These are phyloP conservation scores for Xylaria intraflava DNA, from an alignment of 495 filamentous ascomycete species.

Conservation along the genomic window DNA sequence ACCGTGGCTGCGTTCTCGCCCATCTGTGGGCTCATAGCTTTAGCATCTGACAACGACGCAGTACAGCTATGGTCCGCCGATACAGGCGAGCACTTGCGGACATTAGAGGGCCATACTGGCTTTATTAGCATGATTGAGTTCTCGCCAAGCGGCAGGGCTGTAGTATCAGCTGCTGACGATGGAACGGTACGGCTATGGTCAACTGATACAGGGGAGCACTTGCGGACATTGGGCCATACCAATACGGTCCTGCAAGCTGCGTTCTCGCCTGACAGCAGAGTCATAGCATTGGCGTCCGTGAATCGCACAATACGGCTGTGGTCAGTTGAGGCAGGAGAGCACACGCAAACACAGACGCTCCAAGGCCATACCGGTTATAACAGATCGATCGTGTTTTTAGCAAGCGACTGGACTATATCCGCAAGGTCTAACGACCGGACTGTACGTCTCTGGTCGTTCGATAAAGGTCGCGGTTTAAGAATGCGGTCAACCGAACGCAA, in stretches of 20 bases:
- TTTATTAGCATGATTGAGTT: constrained; percentile 27
- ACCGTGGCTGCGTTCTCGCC: too few relatives aligned
- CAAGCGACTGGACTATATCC: constrained; percentile 25
- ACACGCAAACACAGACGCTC: constrained; percentile 11
- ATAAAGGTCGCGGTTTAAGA: too few relatives aligned
- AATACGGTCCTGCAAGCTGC: too few relatives aligned
- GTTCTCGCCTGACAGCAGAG: constrained; percentile 8
- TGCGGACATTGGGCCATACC: neutral
- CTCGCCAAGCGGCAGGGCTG: constrained; percentile 28
- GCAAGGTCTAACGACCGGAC: constrained; percentile 28
- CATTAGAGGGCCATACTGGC: constrained; percentile 20
- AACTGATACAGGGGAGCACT: constrained; percentile 14
- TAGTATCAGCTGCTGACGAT: constrained; percentile 28
- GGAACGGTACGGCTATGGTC: constrained; percentile 36
- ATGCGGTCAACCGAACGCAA: too few relatives aligned
- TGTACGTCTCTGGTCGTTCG: constrained; percentile 33
- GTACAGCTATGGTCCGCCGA: constrained; percentile 17
- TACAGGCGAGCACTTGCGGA: constrained; percentile 8
- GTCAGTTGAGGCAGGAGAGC: constrained; percentile 7
- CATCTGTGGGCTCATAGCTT: constrained; percentile 16
- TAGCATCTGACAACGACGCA: constrained; percentile 8
- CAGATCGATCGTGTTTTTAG: constrained; percentile 32
- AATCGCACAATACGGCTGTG: constrained; percentile 15
- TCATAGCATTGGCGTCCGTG: constrained; percentile 16
- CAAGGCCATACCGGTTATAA: constrained; percentile 19